Evolutionary conservation across 179 eudicot species (phyloP).

Genomic region (Heliamphora pulchella): DNA sequence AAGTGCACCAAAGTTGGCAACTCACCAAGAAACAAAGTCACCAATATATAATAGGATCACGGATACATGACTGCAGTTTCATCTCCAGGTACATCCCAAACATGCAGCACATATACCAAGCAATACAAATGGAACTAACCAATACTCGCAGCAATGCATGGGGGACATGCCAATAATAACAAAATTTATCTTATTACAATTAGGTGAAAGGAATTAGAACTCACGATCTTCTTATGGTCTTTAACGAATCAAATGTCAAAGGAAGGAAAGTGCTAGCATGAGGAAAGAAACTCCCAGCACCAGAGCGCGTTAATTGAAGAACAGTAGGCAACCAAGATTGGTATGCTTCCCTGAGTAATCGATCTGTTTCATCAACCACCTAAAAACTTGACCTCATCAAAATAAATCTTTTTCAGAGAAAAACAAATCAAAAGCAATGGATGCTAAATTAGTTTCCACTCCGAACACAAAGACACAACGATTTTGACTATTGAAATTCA

Average conservation of each 20-base stretch:
- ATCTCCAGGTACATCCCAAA: background rate
- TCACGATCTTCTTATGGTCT: constrained; percentile 73
- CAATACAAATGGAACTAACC: background rate
- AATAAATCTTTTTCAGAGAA: background rate
- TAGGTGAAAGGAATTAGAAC: constrained; percentile 23
- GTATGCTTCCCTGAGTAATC: constrained; percentile 84
- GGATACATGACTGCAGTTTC: background rate
- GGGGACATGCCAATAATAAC: background rate
- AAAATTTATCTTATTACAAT: constrained; percentile 2
- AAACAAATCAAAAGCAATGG: background rate
- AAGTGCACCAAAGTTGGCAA: background rate
- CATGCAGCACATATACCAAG: background rate
- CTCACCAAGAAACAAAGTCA: background rate
- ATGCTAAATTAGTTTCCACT: background rate
- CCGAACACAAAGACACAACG: background rate
- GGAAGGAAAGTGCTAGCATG: constrained; percentile 22
- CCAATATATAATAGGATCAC: background rate
- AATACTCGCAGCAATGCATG: constrained; percentile 3
- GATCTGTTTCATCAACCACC: constrained; percentile 99
- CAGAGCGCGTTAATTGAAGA: constrained; percentile 47
- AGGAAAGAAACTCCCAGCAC: constrained; percentile 31
- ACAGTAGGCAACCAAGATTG: constrained; percentile 96
- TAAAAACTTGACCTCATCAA: constrained; percentile 24
- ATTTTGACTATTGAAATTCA: background rate
- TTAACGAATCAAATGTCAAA: constrained; percentile 47